These are phyloP conservation scores for Eragrostis nindensis DNA, from an alignment of 176 grass and related monocot genomes.

Conservation along the genomic window DNA sequence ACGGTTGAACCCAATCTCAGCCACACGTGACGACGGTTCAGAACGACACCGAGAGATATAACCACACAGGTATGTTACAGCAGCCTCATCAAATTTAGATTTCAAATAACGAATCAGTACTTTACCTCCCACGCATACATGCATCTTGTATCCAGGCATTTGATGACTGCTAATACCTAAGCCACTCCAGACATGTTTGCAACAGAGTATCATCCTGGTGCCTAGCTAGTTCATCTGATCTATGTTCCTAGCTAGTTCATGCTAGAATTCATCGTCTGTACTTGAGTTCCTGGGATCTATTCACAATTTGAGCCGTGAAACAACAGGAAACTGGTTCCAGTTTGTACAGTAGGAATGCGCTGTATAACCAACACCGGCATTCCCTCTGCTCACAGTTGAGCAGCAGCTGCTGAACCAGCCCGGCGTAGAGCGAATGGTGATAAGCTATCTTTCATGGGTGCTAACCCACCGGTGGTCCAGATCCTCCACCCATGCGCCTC, in stretches of 20 bases:
- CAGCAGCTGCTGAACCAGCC: not conserved
- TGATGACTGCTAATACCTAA: not conserved
- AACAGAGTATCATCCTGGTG: not conserved
- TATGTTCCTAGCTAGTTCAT: not conserved
- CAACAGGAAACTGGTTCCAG: not conserved
- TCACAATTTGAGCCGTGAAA: constrained; percentile 31
- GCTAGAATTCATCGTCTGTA: not conserved
- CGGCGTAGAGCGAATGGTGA: not conserved
- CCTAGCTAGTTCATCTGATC: not conserved
- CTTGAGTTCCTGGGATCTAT: constrained; percentile 34
- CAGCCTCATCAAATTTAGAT: not conserved
- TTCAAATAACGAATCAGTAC: not conserved
- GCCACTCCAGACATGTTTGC: not conserved
- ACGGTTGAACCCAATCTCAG: too few species aligned
- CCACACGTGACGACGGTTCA: too few species aligned
- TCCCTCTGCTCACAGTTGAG: not conserved
- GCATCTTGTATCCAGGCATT: not conserved
- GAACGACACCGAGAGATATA: too few species aligned
- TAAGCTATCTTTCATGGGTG: not conserved
- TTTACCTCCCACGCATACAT: not conserved
- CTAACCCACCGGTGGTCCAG: constrained; percentile 32
- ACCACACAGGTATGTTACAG: not conserved
- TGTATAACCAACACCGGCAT: not conserved
- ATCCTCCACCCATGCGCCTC: constrained; percentile 51
- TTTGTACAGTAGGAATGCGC: not conserved